These are phyloP conservation scores for Cyanidioschyzon merolae DNA, from an alignment of 23 red algal genomes.

Conservation along the genomic window DNA sequence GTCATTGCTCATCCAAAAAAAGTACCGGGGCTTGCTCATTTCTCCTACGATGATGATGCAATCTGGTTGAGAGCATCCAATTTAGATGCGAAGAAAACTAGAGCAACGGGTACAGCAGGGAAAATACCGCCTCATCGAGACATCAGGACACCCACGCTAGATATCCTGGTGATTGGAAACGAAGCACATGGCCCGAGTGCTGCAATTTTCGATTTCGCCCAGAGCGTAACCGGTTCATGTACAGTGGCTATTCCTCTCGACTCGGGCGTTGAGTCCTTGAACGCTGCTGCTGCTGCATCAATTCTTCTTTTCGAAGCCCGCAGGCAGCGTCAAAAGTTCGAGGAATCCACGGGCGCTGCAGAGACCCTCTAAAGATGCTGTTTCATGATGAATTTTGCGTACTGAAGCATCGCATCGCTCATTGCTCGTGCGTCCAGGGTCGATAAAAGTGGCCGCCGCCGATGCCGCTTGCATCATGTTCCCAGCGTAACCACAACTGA, in stretches of 20 bases:
- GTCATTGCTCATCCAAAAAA: neutral
- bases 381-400: no score
- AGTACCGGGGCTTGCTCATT: neutral
- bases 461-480: no score
- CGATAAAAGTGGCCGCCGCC: no score
- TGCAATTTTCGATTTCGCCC: conserved; percentile 23
- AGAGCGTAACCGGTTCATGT: neutral
- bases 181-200: conserved; percentile 64
- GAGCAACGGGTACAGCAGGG: neutral
- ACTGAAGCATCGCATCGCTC: no score
- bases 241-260: conserved; percentile 63
- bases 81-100: neutral
- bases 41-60: neutral
- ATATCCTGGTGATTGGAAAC: conserved; percentile 42
- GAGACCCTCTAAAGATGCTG: no score
- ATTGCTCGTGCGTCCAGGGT: no score
- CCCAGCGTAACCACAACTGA: no score
- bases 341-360: no score
- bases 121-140: conserved; percentile 11
- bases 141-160: conserved; percentile 29
- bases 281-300: conserved; percentile 72
- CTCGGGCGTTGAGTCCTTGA: conserved; percentile 54
- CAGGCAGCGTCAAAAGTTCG: conserved; percentile 52
- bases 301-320: conserved; percentile 75
- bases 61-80: neutral